These are phyloP conservation scores for Rhizopogon salebrosus DNA, from an alignment of 768 basidiomycete genomes.

Conservation along the genomic window DNA sequence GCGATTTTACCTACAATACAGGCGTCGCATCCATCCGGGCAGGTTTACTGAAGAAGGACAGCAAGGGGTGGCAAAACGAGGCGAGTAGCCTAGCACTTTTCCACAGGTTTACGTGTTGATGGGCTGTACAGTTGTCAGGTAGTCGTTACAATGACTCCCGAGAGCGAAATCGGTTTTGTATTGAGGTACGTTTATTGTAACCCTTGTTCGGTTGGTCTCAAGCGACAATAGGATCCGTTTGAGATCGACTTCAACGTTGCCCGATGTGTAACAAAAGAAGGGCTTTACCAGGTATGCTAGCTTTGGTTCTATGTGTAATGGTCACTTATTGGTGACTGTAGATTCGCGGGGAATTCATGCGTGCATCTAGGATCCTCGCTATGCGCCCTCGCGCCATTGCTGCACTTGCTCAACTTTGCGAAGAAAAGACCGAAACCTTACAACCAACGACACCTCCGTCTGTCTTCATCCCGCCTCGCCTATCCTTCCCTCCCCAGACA, in stretches of 20 bases:
- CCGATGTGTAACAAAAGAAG: constrained; percentile 93
- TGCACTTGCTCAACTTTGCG: constrained; percentile 85
- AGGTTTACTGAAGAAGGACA: constrained; percentile 84
- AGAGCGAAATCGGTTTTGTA: constrained; percentile 92
- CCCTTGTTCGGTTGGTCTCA: not conserved
- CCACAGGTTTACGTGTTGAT: constrained; percentile 4
- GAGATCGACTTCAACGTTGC: constrained; percentile 96
- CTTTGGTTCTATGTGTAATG: not conserved
- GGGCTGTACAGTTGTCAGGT: constrained; percentile 36
- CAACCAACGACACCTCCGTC: constrained; percentile 36
- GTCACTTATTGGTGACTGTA: constrained; percentile 26
- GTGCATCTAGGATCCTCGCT: constrained; percentile 81
- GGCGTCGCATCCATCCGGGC: constrained; percentile 89
- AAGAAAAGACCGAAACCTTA: constrained; percentile 64
- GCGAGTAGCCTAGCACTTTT: constrained; percentile 38
- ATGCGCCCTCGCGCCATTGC: constrained; percentile 74
- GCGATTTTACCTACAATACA: constrained; percentile 88
- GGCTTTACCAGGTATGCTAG: constrained; percentile 74
- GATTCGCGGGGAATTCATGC: constrained; percentile 99
- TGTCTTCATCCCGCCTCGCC: constrained; percentile 39
- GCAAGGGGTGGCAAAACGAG: constrained; percentile 93
- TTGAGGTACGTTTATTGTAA: constrained; percentile 58
- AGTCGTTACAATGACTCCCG: constrained; percentile 63
- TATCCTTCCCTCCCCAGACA: constrained; percentile 57
- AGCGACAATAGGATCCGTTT: constrained; percentile 79